phyloP scores from a whole-genome alignment of 169 alveolate genomes.

The Theileria orientalis region DNA sequence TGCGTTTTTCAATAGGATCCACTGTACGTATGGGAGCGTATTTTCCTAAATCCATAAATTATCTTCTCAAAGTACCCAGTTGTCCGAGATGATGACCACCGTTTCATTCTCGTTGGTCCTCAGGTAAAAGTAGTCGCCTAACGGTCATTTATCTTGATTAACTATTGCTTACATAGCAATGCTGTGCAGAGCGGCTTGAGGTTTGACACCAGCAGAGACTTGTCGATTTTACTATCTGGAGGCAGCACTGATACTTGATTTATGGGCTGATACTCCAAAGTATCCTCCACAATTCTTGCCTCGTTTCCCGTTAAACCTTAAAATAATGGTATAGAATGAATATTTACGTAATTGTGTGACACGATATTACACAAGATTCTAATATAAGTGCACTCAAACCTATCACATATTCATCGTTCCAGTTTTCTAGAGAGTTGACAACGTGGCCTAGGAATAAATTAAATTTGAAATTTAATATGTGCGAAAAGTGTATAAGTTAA shows the following conservation, averaged over 20 bases:
- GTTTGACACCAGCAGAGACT: slow-evolving; percentile 1
- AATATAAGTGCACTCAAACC: background rate
- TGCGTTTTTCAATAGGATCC: slow-evolving; percentile 44
- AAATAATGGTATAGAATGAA: background rate
- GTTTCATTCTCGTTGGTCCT: slow-evolving; percentile 43
- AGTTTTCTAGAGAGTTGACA: background rate
- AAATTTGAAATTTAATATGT: background rate
- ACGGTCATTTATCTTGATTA: background rate
- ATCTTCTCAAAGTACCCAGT: slow-evolving; percentile 7
- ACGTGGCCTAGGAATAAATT: background rate
- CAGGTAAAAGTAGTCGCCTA: slow-evolving; percentile 51
- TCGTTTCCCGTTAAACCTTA: slow-evolving; percentile 24
- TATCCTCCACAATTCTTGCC: background rate
- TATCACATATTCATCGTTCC: slow-evolving; percentile 46
- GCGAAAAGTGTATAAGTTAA: background rate
- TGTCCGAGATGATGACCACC: slow-evolving; percentile 22
- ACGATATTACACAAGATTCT: background rate
- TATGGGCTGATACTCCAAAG: slow-evolving; percentile 44
- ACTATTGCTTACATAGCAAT: slow-evolving; percentile 20
- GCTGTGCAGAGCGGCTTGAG: slow-evolving; percentile 36
- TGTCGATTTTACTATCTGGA: background rate
- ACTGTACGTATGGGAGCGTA: slow-evolving; percentile 44
- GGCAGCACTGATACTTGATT: slow-evolving; percentile 33
- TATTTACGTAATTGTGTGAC: background rate
- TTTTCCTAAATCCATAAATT: background rate